These are phyloP conservation scores for Cicer yamashitae DNA, from an alignment of 306 rosid species.

Conservation along the genomic window DNA sequence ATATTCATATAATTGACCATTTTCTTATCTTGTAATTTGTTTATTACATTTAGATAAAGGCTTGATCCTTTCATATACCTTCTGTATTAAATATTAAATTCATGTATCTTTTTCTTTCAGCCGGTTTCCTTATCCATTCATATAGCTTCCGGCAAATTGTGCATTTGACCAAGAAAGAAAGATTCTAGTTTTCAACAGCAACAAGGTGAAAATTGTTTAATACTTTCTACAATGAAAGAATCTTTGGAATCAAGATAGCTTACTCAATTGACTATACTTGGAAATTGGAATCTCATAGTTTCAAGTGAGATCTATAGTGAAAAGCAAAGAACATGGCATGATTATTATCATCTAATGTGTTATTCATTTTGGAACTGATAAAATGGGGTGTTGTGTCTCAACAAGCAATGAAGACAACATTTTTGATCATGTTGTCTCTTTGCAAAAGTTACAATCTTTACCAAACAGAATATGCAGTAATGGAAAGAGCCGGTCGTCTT, in stretches of 20 bases:
- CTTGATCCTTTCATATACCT: slow-evolving; percentile 49
- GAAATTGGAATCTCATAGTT: slow-evolving; percentile 46
- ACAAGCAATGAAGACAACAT: slow-evolving; percentile 49
- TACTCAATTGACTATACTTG: slow-evolving; percentile 49
- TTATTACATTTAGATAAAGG: slow-evolving; percentile 30
- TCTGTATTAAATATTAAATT: slow-evolving; percentile 50
- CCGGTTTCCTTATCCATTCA: slow-evolving; percentile 50
- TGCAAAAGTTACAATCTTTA: slow-evolving; percentile 64
- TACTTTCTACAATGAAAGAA: slow-evolving; percentile 49
- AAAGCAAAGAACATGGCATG: slow-evolving; percentile 46
- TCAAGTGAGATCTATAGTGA: slow-evolving; percentile 61
- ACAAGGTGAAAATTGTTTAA: slow-evolving; percentile 49
- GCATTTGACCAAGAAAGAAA: slow-evolving; percentile 60
- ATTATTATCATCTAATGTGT: slow-evolving; percentile 46
- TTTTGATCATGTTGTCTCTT: slow-evolving; percentile 51
- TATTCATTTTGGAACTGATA: slow-evolving; percentile 56
- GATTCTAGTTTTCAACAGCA: slow-evolving; percentile 47
- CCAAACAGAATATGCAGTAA: slow-evolving; percentile 75
- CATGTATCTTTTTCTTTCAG: slow-evolving; percentile 63
- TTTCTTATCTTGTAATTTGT: neutral
- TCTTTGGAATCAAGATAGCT: slow-evolving; percentile 51
- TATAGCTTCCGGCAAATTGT: slow-evolving; percentile 46
- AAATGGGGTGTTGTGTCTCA: slow-evolving; percentile 91
- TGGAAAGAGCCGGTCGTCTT: slow-evolving; percentile 81
- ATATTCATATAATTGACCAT: slow-evolving; percentile 22